Percentiles rank a stretch among this genome's conserved stretches.
Evolutionary conservation across 257 asterid genomes (phyloP).

Genomic region (Penstemon newberryi): DNA sequence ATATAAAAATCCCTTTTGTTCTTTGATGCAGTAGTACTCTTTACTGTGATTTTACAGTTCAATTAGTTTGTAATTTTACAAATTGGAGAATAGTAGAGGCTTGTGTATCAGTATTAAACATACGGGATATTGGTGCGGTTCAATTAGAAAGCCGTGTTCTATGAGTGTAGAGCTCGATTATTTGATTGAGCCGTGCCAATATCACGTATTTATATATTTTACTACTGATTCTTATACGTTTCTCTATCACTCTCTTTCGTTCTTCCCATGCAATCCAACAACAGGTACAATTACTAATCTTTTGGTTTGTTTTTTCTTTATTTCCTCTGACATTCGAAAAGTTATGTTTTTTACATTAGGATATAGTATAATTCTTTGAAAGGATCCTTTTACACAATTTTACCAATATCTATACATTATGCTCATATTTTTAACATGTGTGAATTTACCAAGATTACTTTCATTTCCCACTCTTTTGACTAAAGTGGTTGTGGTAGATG

Average conservation of each 20-base stretch:
- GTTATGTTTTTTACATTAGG: too few species aligned
- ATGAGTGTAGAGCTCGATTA: conserved; percentile 47
- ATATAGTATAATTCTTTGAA: too few species aligned
- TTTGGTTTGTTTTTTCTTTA: conserved; percentile 3
- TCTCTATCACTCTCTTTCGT: conserved; percentile 15
- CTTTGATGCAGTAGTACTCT: conserved; percentile 7
- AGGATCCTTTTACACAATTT: too few species aligned
- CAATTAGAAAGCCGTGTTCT: conserved; percentile 77
- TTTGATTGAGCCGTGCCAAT: conserved; percentile 99
- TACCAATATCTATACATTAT: too few species aligned
- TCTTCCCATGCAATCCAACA: conserved; percentile 26
- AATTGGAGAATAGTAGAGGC: conserved; percentile 18
- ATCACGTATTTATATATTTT: conserved; percentile 54
- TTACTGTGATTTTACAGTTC: background rate
- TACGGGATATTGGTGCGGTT: conserved; percentile 96
- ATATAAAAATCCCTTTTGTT: conserved; percentile 23
- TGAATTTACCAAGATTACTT: too few species aligned
- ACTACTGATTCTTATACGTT: conserved; percentile 15
- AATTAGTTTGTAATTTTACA: too few species aligned
- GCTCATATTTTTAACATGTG: too few species aligned
- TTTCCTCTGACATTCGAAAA: too few species aligned
- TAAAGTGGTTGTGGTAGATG: too few species aligned
- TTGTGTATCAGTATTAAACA: conserved; percentile 13
- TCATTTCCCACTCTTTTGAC: too few species aligned
- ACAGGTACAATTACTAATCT: conserved; percentile 18